Percentiles rank a stretch among this genome's conserved stretches.
Evolutionary conservation across 768 basidiomycete species (phyloP).

Genomic region (Lenzites betulinus): DNA sequence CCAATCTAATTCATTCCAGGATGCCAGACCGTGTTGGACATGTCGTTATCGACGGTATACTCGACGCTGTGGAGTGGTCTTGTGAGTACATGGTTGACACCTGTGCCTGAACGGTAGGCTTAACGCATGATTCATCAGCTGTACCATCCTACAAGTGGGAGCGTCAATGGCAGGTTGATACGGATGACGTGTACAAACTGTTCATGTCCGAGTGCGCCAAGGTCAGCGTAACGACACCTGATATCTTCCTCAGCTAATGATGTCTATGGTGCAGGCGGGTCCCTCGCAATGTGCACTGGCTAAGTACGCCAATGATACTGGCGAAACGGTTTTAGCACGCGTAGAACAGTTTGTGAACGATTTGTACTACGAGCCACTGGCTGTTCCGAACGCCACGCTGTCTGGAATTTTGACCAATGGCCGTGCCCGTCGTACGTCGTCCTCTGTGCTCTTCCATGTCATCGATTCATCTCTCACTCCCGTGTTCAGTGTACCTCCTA

Average conservation of each 20-base stretch:
- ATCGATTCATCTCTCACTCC: too few relatives aligned
- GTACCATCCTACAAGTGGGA: conserved; percentile 25
- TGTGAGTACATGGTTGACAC: conserved; percentile 12
- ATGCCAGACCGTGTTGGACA: conserved; percentile 34
- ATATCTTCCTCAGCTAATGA: neutral
- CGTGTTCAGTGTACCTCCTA: conserved; percentile 17
- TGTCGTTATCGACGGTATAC: conserved; percentile 35
- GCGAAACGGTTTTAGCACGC: conserved; percentile 21
- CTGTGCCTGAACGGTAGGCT: neutral
- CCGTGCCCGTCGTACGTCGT: conserved; percentile 26
- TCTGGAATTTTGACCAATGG: conserved; percentile 34
- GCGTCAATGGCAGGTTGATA: conserved; percentile 27
- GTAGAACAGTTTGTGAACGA: conserved; percentile 28
- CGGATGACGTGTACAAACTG: conserved; percentile 28
- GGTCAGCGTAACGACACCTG: conserved; percentile 11
- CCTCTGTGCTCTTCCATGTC: neutral
- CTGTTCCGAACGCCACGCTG: conserved; percentile 25
- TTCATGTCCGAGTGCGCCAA: conserved; percentile 33
- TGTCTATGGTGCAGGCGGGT: conserved; percentile 26
- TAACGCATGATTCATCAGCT: neutral
- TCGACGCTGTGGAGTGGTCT: conserved; percentile 33
- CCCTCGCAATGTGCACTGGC: conserved; percentile 31
- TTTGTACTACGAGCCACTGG: conserved; percentile 30
- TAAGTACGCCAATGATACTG: conserved; percentile 13
- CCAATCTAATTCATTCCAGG: conserved; percentile 13